Percentiles rank a stretch among this genome's conserved stretches.
Conservation (phyloP, 345 rosid species). For the Eucalyptus erythrocorys region DNA sequence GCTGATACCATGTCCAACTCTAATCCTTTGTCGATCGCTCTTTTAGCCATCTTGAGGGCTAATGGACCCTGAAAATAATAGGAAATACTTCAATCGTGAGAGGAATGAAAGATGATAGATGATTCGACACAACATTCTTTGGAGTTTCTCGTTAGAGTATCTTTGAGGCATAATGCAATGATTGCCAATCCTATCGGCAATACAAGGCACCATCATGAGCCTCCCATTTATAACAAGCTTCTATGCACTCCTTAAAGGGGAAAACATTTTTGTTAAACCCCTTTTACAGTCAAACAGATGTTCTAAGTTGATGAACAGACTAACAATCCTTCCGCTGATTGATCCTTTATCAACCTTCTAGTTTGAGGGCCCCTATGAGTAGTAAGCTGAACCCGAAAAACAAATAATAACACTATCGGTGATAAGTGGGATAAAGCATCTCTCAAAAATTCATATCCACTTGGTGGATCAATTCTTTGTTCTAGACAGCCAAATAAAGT, state of each 20-base stretch:
- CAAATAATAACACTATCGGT: background rate
- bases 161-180: background rate
- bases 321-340: background rate
- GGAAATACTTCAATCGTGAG: background rate
- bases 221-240: background rate
- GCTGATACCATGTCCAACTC: constrained; percentile 47
- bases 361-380: background rate
- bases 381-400: constrained; percentile 2
- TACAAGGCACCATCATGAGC: background rate
- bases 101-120: background rate
- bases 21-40: constrained; percentile 59
- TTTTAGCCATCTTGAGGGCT: constrained; percentile 76
- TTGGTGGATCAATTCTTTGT: background rate
- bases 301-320: background rate
- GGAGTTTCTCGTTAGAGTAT: background rate
- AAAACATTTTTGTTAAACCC: background rate
- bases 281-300: background rate
- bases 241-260: background rate
- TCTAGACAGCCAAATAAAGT: background rate
- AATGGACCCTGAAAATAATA: constrained; percentile 41
- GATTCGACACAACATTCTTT: background rate
- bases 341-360: background rate
- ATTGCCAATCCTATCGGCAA: background rate
- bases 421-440: background rate
- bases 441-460: background rate